phyloP scores from a whole-genome alignment of 108 stramenopile genomes.

The Stephanodiscus minutulus region DNA sequence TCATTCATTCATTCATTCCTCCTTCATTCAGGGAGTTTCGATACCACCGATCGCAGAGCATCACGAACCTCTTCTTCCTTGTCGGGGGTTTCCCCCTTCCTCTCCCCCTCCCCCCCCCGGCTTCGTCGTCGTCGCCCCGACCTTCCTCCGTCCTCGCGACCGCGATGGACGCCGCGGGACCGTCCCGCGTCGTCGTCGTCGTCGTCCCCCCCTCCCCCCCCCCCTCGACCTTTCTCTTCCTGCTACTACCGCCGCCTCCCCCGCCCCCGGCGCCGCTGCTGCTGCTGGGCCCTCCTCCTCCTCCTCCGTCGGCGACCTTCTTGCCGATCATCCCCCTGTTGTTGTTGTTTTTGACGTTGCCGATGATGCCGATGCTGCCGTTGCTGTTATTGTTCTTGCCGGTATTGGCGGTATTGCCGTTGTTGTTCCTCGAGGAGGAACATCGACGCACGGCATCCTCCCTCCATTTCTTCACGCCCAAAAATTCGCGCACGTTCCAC shows the following conservation, averaged over 20 bases:
- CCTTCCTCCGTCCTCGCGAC: not conserved
- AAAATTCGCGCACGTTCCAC: conserved; percentile 54
- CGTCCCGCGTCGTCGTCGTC: not conserved
- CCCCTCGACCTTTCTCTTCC: not conserved
- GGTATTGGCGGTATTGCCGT: too few species aligned
- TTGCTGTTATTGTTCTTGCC: too few species aligned
- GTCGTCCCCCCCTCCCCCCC: not conserved
- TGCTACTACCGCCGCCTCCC: not conserved
- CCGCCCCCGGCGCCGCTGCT: too few species aligned
- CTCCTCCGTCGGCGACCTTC: too few species aligned
- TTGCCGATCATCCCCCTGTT: too few species aligned
- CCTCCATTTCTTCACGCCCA: conserved; percentile 61
- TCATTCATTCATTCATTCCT: not conserved
- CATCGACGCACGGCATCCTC: conserved; percentile 63
- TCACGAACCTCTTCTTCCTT: not conserved
- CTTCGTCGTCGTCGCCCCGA: not conserved
- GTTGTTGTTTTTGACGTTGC: too few species aligned
- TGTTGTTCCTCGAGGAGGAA: conserved; percentile 22
- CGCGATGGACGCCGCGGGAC: not conserved
- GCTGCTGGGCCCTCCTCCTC: too few species aligned
- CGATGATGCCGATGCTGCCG: too few species aligned
- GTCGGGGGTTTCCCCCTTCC: not conserved
- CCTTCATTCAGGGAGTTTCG: not conserved
- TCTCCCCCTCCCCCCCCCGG: not conserved
- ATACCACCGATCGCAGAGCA: not conserved